These are phyloP conservation scores for Leccinum colubrinum DNA, from an alignment of 1,284 basidiomycete genomes.

Conservation along the genomic window DNA sequence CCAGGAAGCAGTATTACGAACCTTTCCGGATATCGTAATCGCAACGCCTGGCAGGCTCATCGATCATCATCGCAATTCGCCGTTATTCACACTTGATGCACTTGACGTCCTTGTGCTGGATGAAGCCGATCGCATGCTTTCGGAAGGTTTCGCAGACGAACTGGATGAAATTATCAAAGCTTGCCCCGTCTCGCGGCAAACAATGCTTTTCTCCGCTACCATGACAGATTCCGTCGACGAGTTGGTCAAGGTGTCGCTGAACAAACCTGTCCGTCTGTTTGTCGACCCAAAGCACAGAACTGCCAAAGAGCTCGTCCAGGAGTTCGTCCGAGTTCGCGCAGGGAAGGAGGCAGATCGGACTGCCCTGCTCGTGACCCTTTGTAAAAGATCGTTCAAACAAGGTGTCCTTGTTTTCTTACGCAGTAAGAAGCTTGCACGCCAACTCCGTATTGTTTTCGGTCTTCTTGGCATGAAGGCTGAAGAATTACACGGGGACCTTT, in stretches of 20 bases:
- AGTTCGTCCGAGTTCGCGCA: constrained; percentile 88
- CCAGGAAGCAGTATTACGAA: constrained; percentile 83
- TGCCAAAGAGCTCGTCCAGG: constrained; percentile 89
- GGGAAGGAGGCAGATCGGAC: constrained; percentile 80
- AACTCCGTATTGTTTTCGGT: constrained; percentile 92
- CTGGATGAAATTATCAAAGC: constrained; percentile 90
- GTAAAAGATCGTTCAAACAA: constrained; percentile 83
- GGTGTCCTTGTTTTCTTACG: constrained; percentile 92
- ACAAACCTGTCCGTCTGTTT: constrained; percentile 91
- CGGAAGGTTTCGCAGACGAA: constrained; percentile 97
- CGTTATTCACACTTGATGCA: constrained; percentile 89
- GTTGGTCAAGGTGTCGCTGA: constrained; percentile 87
- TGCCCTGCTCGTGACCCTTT: constrained; percentile 80
- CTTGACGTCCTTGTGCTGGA: constrained; percentile 94
- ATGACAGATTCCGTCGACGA: constrained; percentile 97
- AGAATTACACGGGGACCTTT: constrained; percentile 93
- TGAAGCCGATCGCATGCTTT: constrained; percentile 97
- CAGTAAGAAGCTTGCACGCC: constrained; percentile 96
- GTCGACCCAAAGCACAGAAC: constrained; percentile 93
- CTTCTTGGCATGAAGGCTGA: constrained; percentile 86
- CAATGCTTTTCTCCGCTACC: constrained; percentile 98
- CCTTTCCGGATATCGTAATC: constrained; percentile 89
- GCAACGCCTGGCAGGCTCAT: constrained; percentile 96
- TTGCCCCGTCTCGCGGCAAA: constrained; percentile 88
- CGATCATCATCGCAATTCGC: constrained; percentile 95